Percentiles rank a stretch among this genome's conserved stretches.
Conservation (phyloP, 1,139 yeast species). For the Lodderomyces theae region DNA sequence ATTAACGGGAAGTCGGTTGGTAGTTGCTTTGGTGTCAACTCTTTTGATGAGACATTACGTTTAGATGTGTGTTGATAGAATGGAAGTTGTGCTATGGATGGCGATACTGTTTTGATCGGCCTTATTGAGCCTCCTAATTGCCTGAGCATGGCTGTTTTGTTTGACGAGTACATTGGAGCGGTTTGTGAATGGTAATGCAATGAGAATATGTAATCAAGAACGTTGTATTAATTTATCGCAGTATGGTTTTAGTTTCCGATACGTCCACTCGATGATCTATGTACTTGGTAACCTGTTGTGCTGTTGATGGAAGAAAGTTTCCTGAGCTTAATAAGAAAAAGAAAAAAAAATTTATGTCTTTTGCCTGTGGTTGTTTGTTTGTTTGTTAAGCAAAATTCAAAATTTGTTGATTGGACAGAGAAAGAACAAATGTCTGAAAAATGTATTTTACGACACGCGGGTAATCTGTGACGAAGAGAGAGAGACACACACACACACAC, state of each 20-base stretch:
- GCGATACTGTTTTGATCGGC: conserved; percentile 1
- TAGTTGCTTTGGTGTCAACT: conserved; percentile 42
- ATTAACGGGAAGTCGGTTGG: conserved; percentile 47
- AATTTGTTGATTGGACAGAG: conserved; percentile 3
- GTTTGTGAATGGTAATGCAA: background rate
- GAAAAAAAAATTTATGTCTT: conserved; percentile 1
- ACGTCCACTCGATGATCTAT: too few species aligned
- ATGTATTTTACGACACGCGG: background rate
- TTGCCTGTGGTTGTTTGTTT: background rate
- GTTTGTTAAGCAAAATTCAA: conserved; percentile 3
- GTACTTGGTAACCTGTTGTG: too few species aligned
- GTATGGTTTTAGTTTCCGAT: too few species aligned
- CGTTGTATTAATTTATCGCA: too few species aligned
- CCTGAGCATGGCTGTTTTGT: background rate
- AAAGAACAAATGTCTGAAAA: background rate
- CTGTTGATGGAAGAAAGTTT: too few species aligned
- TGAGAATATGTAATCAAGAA: background rate
- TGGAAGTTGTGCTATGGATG: conserved; percentile 1
- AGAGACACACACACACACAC: too few species aligned
- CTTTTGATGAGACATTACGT: conserved; percentile 40
- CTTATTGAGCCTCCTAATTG: conserved; percentile 2
- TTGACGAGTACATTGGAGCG: conserved; percentile 1
- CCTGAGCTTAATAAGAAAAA: background rate
- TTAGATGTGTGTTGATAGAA: conserved; percentile 5
- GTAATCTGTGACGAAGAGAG: too few species aligned